Base-by-base conservation (phyloP, 305 asterid genomes). In the Fraxinus floribunda region DNA sequence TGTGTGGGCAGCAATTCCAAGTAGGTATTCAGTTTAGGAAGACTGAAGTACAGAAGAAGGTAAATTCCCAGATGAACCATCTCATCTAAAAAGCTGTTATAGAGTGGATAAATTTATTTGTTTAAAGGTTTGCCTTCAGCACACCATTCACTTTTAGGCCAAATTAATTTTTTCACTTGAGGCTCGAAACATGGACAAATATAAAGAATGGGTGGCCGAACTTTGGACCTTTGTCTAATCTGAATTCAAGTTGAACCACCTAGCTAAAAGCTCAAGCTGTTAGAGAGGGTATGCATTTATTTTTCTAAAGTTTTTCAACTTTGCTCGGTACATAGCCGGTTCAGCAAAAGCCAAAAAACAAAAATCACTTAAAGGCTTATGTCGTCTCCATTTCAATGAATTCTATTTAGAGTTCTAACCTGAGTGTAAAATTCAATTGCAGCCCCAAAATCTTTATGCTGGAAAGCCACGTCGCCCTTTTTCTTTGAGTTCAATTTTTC, bases 401-500 rank as follows among this genome's bases (percentile, higher is more conserved):
- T 62, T 20, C 32, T 70, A 9, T 18, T 55, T 15, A 11, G 77
- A 16, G 82, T 83, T 81, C 88, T 78, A 80, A 95, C 99, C 98
- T 84, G 93, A 62, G 97, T 22, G 24, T 22, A 22, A 22, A 22
- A 22, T 22, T 22, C 24, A 22, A 93, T 88, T 46, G 96, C 97
- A 80, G 91, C 90, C 87, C 84, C 88, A 32, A 89, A 89, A 79
- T 95, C 98, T 88, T 94, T 95, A 57, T 94, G 97, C 78, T 95
- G 93, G 88, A 94, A 95, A 80, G 98, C 97, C 80, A 75, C 86
- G 75, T 95, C 97, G 18, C 98, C 98, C 89, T 94, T 94, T 85
- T 94, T 95, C 94, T 94, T 95, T 35, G 97, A 93, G 91, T 84
- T 92, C 89, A 95, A 85, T 0, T 97, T 95, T 18, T 93, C 99